Conservation (phyloP, 2,329 filamentous ascomycete species). For the Trichoderma sp. region DNA sequence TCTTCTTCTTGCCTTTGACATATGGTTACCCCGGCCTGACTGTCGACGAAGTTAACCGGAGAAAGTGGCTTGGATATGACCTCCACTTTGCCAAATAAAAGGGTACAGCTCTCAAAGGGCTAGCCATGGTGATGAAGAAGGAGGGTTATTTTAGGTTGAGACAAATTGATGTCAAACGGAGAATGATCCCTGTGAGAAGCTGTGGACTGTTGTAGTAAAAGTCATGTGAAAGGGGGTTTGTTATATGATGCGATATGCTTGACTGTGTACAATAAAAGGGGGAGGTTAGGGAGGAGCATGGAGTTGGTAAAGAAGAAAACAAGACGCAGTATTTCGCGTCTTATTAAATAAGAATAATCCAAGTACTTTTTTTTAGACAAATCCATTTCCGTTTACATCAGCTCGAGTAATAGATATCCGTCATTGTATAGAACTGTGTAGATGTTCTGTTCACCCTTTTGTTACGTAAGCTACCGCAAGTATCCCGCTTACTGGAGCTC, state of each 20-base stretch:
- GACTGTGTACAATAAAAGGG: conserved; percentile 12
- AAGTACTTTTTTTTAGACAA: background rate
- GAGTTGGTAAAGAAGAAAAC: background rate
- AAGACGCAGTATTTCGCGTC: background rate
- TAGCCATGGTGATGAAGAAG: background rate
- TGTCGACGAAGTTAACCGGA: conserved; percentile 72
- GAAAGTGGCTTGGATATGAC: conserved; percentile 97
- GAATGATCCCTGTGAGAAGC: background rate
- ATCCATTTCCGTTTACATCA: background rate
- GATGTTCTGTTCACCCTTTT: background rate
- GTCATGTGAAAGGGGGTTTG: background rate
- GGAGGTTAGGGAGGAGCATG: background rate
- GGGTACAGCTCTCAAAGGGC: background rate
- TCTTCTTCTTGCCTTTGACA: conserved; percentile 91
- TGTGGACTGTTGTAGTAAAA: background rate
- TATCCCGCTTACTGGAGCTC: background rate
- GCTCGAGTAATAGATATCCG: background rate
- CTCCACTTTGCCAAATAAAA: conserved; percentile 94
- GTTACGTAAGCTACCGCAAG: conserved; percentile 4
- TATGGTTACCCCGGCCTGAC: conserved; percentile 89
- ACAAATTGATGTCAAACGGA: background rate
- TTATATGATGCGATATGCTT: background rate
- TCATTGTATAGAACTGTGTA: background rate
- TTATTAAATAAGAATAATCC: background rate
- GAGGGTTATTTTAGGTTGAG: background rate